Percentiles rank a stretch among this genome's conserved stretches.
These are phyloP conservation scores for Gaultheria prostrata DNA, from an alignment of 148 eudicot genomes.

Conservation along the genomic window DNA sequence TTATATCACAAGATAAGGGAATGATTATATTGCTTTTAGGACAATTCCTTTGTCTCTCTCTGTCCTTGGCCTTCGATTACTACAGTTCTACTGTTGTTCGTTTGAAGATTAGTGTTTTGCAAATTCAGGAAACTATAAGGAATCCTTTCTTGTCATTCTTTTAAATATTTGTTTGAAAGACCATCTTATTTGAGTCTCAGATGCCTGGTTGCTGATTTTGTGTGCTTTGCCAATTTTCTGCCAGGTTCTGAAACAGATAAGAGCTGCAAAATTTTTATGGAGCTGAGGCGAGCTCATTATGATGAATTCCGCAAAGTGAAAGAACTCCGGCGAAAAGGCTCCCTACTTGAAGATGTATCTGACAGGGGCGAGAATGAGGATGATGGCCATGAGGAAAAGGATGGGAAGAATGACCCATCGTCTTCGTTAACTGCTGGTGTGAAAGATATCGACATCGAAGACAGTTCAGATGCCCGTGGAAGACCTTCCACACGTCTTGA, in stretches of 20 bases:
- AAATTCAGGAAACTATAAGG: not conserved
- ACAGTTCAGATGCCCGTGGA: slow-evolving; percentile 1
- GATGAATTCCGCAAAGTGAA: slow-evolving; percentile 78
- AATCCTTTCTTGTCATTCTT: not conserved
- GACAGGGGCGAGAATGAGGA: slow-evolving; percentile 22
- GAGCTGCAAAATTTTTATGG: slow-evolving; percentile 52
- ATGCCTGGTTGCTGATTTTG: not conserved
- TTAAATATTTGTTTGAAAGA: not conserved
- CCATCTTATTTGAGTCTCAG: not conserved
- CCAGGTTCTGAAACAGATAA: slow-evolving; percentile 55
- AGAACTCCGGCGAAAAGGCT: slow-evolving; percentile 65
- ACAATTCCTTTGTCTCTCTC: not conserved
- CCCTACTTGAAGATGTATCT: slow-evolving; percentile 47
- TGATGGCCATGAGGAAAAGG: slow-evolving; percentile 37
- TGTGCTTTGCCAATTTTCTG: not conserved
- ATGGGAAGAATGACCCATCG: slow-evolving; percentile 35
- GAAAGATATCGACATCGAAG: slow-evolving; percentile 39
- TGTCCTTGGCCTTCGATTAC: not conserved
- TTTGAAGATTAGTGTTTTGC: not conserved
- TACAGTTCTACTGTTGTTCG: not conserved
- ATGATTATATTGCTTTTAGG: not conserved
- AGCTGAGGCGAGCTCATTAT: slow-evolving; percentile 79
- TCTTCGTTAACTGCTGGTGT: slow-evolving; percentile 40
- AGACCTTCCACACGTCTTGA: slow-evolving; percentile 8
- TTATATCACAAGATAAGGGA: not conserved